Evolutionary conservation across 495 filamentous ascomycete genomes (phyloP), one percentile per base, ranked within the genome.

Genomic region (Penicillium salamii): DNA sequence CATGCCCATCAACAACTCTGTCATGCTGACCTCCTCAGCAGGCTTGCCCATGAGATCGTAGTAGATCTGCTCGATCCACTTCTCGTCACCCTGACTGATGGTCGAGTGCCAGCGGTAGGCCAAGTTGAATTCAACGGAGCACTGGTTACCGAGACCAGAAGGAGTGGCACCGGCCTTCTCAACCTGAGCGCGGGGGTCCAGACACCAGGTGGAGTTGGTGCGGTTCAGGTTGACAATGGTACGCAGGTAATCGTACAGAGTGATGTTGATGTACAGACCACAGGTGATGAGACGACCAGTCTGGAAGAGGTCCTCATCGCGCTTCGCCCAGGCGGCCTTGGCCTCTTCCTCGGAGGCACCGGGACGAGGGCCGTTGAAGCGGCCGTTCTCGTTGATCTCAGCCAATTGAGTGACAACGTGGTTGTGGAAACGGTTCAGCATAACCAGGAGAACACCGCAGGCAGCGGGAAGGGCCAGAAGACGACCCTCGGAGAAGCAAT

Each of bases 261-360:
- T 84, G 55, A 90, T 87, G 72, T 93, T 91, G 61, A 90, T 88
- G 64, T 91, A 93, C 6, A 92, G 72, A 43, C 89, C 88, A 29
- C 86, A 90, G 2, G 86, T 90, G 52, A 91, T 77, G 28, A 93
- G 74, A 33, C 89, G 75, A 28, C 83, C 87, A 13, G 86, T 90
- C 57, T 95, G 88, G 76, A 95, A 95, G 15, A 95, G 72, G 48
- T 93, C 87, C 47, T 91, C 82, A 54, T 95, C 89, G 52, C 84
- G 85, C 64, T 89, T 87, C 36, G 70, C 74, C 82, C 81, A 85
- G 0, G 82, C 82, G n/a, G 77, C 78, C 36, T 74, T 66, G 4
- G 69, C 71, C 34, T 70, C 66, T 47, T 83, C 78, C 7, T 77
- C 72, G 2, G 64, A 56, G 5, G 81, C 68, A 3, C 54, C 55